Evolutionary conservation across 1,284 basidiomycete genomes (phyloP).

Genomic region (Sporisorium scitamineum): DNA sequence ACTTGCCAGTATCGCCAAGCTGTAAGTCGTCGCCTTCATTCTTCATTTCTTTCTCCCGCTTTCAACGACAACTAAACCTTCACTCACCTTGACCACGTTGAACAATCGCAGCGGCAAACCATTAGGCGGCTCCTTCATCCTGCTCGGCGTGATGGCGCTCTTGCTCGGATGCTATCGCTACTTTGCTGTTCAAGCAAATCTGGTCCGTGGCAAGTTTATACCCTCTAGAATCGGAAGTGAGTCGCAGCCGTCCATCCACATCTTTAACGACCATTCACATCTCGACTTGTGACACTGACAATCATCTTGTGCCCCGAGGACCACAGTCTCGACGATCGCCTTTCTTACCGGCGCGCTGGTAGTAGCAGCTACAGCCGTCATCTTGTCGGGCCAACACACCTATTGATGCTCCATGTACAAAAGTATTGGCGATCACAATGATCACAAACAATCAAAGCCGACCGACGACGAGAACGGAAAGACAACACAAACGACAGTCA

Average conservation of each 20-base stretch:
- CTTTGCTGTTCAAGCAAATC: slow-evolving; percentile 54
- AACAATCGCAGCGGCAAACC: slow-evolving; percentile 57
- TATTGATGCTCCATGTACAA: slow-evolving; percentile 2
- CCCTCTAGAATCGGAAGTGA: slow-evolving; percentile 58
- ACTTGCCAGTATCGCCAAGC: slow-evolving; percentile 37
- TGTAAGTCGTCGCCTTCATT: slow-evolving; percentile 14
- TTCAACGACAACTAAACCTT: neutral
- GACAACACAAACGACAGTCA: neutral
- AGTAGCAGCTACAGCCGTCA: slow-evolving; percentile 47
- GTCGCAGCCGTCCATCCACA: slow-evolving; percentile 12
- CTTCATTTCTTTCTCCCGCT: neutral
- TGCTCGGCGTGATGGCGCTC: slow-evolving; percentile 55
- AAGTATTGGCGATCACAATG: neutral
- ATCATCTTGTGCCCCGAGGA: neutral
- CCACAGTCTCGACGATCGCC: slow-evolving; percentile 34
- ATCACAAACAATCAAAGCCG: no score
- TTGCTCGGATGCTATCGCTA: slow-evolving; percentile 54
- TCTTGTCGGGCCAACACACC: slow-evolving; percentile 26
- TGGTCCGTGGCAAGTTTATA: slow-evolving; percentile 54
- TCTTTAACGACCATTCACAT: neutral
- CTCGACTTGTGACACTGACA: neutral
- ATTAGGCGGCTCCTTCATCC: slow-evolving; percentile 58
- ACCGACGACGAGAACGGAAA: neutral
- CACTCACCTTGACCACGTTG: no score
- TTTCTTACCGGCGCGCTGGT: slow-evolving; percentile 47